A percentile compares a stretch with the other conserved stretches of the same genome.
Evolutionary conservation across 2,329 filamentous ascomycete genomes (phyloP).

Genomic region (Pseudogymnoascus destructans): DNA sequence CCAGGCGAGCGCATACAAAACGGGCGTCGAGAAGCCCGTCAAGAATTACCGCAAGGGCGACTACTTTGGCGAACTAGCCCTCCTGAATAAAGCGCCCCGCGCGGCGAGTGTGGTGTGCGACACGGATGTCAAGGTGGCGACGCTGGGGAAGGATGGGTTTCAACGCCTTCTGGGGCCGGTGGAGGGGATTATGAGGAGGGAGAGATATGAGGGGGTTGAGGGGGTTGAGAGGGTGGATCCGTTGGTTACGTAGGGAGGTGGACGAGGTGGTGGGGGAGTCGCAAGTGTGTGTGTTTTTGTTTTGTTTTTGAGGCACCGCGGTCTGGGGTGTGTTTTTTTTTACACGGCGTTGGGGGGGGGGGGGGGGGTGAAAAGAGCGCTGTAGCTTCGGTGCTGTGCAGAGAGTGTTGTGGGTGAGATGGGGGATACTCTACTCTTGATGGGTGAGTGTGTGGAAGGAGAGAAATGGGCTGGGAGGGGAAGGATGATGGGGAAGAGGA

Average conservation of each 20-base stretch:
- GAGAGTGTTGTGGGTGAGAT: background rate
- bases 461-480: background rate
- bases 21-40: conserved; percentile 55
- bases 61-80: conserved; percentile 90
- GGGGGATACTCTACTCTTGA: background rate
- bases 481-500: background rate
- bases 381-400: background rate
- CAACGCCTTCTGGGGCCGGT: conserved; percentile 86
- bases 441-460: background rate
- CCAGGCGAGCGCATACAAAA: conserved; percentile 75
- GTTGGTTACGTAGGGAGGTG: conserved; percentile 29
- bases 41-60: conserved; percentile 82
- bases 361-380: too few species aligned
- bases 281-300: conserved; percentile 13
- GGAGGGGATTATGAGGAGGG: conserved; percentile 85
- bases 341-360: background rate
- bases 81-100: conserved; percentile 86
- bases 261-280: conserved; percentile 15
- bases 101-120: conserved; percentile 77
- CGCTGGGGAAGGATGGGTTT: conserved; percentile 85
- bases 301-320: background rate
- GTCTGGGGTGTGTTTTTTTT: background rate
- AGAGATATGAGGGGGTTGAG: conserved; percentile 46
- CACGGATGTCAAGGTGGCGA: conserved; percentile 85
- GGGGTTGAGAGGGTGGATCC: conserved; percentile 56